Base-by-base conservation (phyloP, 345 rosid genomes). In the Boechera stricta region DNA sequence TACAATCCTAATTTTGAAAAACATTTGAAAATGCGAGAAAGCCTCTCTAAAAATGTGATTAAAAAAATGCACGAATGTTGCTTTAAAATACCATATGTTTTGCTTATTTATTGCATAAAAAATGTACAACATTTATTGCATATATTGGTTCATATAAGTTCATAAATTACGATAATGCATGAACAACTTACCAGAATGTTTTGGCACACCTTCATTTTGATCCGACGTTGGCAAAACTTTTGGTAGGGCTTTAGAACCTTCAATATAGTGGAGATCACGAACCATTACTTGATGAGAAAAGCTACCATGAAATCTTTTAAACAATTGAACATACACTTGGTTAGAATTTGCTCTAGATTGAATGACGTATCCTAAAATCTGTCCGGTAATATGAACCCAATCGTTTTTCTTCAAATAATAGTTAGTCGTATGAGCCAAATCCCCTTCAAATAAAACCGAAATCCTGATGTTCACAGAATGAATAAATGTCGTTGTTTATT, bases 401-500 rank as follows among this genome's bases (percentile, higher is more conserved):
- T 90, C 93, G 13, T 85, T 74, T 65, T 72, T 76, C 76, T 87
- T 90, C 67, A 91, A 67, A 81, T 93, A 93, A 56, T 60, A 80
- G 58, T 81, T 81, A 29, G 92, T 96, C 73, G 84, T 67, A 54
- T 84, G 91, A 78, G 97, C 97, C 75, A 91, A 85, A 78, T 90
- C 94, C 41, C 94, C 97, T 75, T 90, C 90, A 69, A 93, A 93
- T 41, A 77, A 29, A 9, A 93, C 65, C 4, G 96, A 94, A 68
- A 93, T 85, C 91, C 96, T 91, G 49, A 71, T 74, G 32, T 24
- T 24, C 29, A 36, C 38, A 51, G 2, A 58, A 75, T 44, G 47
- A 42, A 44, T 6, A 15, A 48, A 35, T 57, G 8, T 35, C 7
- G 12, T 21, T 21, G 24, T 21, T 21, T 21, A 21, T 21, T 21